Percentiles rank a stretch among this genome's conserved stretches.
Conservation (phyloP, 805 yeast species). For the Saccharomycopsis oosterbeekiorum region DNA sequence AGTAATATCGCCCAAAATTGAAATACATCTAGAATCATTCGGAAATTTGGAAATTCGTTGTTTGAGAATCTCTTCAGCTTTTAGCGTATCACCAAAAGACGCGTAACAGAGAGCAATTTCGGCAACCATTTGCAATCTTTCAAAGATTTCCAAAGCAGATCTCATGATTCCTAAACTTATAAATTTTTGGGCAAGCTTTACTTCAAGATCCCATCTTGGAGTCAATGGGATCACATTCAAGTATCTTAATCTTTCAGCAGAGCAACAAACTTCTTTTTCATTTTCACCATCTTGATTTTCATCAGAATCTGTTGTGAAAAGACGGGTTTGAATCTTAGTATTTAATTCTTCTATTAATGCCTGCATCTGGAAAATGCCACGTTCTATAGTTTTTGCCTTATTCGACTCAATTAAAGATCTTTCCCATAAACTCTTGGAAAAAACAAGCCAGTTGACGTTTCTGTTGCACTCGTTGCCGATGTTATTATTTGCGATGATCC, state of each 20-base stretch:
- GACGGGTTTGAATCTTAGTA: conserved; percentile 46
- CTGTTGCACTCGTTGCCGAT: conserved; percentile 32
- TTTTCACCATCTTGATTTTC: conserved; percentile 22
- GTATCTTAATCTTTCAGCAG: conserved; percentile 50
- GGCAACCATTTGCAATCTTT: conserved; percentile 60
- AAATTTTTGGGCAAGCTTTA: conserved; percentile 72
- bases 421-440: conserved; percentile 80
- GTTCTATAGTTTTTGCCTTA: conserved; percentile 77
- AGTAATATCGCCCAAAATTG: conserved; percentile 77
- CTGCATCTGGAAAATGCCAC: conserved; percentile 90
- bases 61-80: conserved; percentile 52
- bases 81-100: conserved; percentile 61
- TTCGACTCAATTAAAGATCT: conserved; percentile 76
- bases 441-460: conserved; percentile 60
- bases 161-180: conserved; percentile 76
- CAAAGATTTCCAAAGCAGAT: conserved; percentile 84
- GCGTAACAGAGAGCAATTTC: conserved; percentile 91
- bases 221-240: conserved; percentile 66
- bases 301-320: conserved; percentile 32
- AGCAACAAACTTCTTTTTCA: conserved; percentile 22
- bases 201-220: conserved; percentile 82
- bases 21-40: conserved; percentile 71
- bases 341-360: conserved; percentile 85
- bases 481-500: conserved; percentile 40
- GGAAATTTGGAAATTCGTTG: conserved; percentile 48